Evolutionary conservation across 2,329 filamentous ascomycete genomes (phyloP).

Genomic region (Cercospora berteroae): DNA sequence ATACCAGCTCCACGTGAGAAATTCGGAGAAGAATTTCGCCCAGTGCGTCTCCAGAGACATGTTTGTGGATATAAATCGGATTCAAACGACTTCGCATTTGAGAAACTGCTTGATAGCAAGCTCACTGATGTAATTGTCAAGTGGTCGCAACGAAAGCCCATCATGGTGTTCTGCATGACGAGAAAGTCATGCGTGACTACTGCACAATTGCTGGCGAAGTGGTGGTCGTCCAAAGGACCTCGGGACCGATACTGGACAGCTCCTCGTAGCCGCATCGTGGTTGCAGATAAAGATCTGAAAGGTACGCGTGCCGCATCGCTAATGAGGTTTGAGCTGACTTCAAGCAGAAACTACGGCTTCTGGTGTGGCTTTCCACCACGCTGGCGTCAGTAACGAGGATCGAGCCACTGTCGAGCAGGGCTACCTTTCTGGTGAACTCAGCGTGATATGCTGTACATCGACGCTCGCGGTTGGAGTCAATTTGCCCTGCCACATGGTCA

Average conservation of each 20-base stretch:
- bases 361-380: constrained; percentile 81
- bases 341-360: constrained; percentile 26
- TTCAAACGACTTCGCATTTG: constrained; percentile 73
- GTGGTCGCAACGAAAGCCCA: constrained; percentile 69
- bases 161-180: constrained; percentile 81
- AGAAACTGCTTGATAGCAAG: constrained; percentile 64
- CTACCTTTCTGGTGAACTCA: constrained; percentile 69
- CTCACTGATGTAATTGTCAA: constrained; percentile 65
- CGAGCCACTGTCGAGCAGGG: constrained; percentile 64
- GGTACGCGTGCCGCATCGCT: constrained; percentile 38
- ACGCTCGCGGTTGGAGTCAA: constrained; percentile 83
- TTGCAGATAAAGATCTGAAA: constrained; percentile 61
- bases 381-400: constrained; percentile 66
- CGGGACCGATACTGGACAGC: constrained; percentile 62
- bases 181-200: constrained; percentile 67
- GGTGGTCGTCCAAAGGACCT: constrained; percentile 57
- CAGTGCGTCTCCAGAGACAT: constrained; percentile 71
- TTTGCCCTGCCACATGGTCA: constrained; percentile 61
- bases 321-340: neutral
- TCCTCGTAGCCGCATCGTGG: constrained; percentile 52
- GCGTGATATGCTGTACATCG: constrained; percentile 81
- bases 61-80: constrained; percentile 68
- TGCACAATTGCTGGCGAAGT: constrained; percentile 64
- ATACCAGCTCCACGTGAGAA: constrained; percentile 65
- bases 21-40: constrained; percentile 78